Evolutionary conservation across 1,284 basidiomycete genomes (phyloP).

Genomic region (Melampsora medusae): DNA sequence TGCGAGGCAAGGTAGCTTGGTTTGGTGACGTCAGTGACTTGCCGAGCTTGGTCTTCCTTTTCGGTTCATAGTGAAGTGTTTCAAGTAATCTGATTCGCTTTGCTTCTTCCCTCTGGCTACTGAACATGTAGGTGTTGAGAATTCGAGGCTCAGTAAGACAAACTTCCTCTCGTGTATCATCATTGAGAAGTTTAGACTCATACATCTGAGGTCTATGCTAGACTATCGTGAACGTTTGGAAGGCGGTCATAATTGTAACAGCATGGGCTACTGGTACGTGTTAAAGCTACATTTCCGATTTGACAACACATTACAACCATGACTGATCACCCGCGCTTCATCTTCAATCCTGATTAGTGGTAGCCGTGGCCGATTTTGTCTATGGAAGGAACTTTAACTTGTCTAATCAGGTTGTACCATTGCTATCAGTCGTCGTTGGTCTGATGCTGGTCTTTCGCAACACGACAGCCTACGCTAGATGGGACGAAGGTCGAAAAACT

Average conservation of each 20-base stretch:
- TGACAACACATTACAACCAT: too few species aligned
- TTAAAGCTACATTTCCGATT: not conserved
- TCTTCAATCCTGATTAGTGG: constrained; percentile 16
- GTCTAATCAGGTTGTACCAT: constrained; percentile 48
- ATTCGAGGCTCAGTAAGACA: constrained; percentile 32
- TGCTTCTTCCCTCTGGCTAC: not conserved
- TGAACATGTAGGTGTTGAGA: constrained; percentile 19
- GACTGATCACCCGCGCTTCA: not conserved
- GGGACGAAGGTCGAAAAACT: constrained; percentile 50
- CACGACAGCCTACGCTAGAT: constrained; percentile 48
- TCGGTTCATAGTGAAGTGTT: not conserved
- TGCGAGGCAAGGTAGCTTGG: constrained; percentile 38
- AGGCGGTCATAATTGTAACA: constrained; percentile 48
- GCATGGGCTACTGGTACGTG: constrained; percentile 46
- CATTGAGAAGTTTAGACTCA: not conserved
- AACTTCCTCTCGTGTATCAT: not conserved
- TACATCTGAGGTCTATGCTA: constrained; percentile 1
- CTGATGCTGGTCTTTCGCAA: constrained; percentile 50
- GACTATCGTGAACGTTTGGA: constrained; percentile 48
- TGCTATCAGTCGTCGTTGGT: constrained; percentile 52
- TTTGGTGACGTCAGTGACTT: constrained; percentile 37
- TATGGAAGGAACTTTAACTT: constrained; percentile 46
- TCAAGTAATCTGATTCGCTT: not conserved
- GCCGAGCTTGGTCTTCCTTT: not conserved
- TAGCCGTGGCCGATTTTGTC: constrained; percentile 48